Evolutionary conservation across 1,284 basidiomycete genomes (phyloP).

Genomic region (Malassezia arunalokei): DNA sequence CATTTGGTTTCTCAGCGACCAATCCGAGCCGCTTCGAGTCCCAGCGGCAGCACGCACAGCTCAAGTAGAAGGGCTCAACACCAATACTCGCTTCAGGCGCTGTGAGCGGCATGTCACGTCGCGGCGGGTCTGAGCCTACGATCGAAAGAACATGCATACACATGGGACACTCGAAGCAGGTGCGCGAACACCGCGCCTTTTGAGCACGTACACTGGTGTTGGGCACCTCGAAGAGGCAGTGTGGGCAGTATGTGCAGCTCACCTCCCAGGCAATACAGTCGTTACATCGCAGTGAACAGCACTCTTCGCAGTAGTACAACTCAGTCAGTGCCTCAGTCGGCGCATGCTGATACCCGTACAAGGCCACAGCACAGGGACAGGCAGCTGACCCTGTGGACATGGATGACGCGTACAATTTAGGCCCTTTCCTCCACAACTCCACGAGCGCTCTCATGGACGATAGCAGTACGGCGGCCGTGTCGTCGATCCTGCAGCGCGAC

Average conservation of each 20-base stretch:
- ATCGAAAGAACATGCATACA: constrained; percentile 78
- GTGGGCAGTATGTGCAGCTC: constrained; percentile 91
- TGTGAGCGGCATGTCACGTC: constrained; percentile 17
- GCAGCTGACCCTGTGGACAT: background rate
- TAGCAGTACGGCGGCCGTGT: background rate
- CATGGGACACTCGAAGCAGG: constrained; percentile 89
- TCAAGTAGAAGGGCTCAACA: constrained; percentile 76
- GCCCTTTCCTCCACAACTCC: background rate
- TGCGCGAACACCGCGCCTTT: constrained; percentile 92
- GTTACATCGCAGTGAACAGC: constrained; percentile 83
- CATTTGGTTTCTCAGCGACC: constrained; percentile 88
- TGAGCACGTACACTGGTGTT: constrained; percentile 87
- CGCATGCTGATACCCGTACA: background rate
- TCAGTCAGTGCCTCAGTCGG: constrained; percentile 56
- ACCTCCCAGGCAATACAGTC: constrained; percentile 83
- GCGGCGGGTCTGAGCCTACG: constrained; percentile 66
- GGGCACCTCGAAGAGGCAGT: constrained; percentile 97
- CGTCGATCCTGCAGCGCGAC: constrained; percentile 21
- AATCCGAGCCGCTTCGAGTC: constrained; percentile 79
- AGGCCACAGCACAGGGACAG: background rate
- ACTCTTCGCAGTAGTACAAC: constrained; percentile 97
- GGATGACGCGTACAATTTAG: background rate
- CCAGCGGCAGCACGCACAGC: constrained; percentile 87
- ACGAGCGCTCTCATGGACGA: background rate
- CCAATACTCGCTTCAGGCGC: constrained; percentile 51